Conservation (phyloP, 164 flowering plant genomes). For the Santalum album region DNA sequence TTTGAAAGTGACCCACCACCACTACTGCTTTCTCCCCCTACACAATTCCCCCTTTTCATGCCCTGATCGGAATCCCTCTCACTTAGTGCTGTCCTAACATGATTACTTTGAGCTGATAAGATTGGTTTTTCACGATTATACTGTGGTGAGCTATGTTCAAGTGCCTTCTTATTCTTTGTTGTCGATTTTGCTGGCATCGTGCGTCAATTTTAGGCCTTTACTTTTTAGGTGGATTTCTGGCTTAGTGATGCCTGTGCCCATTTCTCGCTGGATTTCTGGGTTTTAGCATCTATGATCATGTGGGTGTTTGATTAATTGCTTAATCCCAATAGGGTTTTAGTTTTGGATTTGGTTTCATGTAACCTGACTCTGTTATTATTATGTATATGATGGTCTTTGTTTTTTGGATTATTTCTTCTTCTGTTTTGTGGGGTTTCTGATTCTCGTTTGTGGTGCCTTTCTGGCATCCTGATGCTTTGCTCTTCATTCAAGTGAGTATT, state of each 20-base stretch:
- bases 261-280: not conserved
- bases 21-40: too few species aligned
- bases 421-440: not conserved
- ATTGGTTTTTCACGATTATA: too few species aligned
- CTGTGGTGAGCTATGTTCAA: too few species aligned
- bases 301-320: not conserved
- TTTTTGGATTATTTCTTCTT: not conserved
- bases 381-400: not conserved
- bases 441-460: not conserved
- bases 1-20: slow-evolving; percentile 17
- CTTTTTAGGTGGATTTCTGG: slow-evolving; percentile 8
- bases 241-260: not conserved
- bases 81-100: too few species aligned
- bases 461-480: too few species aligned
- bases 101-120: too few species aligned
- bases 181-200: too few species aligned
- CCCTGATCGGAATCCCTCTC: slow-evolving; percentile 12
- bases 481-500: too few species aligned
- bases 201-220: not conserved
- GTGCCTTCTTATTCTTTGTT: too few species aligned
- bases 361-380: not conserved
- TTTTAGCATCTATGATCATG: slow-evolving; percentile 5
- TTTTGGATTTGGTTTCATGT: slow-evolving; percentile 2
- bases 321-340: slow-evolving; percentile 7
- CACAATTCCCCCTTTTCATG: slow-evolving; percentile 1